These are phyloP conservation scores for Pleurotus eryngii DNA, from an alignment of 768 basidiomycete species.

Conservation along the genomic window DNA sequence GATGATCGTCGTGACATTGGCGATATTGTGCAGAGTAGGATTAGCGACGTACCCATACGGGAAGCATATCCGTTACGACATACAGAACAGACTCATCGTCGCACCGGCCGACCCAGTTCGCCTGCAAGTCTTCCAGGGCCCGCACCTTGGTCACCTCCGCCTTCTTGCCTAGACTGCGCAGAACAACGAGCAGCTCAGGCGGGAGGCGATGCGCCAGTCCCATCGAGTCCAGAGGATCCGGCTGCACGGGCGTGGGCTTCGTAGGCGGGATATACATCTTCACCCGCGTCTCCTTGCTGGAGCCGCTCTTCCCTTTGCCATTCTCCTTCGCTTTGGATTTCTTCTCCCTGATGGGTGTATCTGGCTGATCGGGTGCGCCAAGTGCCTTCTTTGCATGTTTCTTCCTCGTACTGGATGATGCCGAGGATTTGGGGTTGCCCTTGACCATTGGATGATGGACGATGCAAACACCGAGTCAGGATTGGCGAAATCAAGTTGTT, in stretches of 20 bases:
- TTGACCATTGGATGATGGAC: slow-evolving; percentile 30
- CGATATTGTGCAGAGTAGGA: slow-evolving; percentile 1
- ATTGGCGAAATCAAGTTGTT: no score
- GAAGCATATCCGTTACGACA: slow-evolving; percentile 59
- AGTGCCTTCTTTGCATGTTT: slow-evolving; percentile 83
- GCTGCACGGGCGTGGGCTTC: slow-evolving; percentile 69
- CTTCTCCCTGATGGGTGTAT: slow-evolving; percentile 38
- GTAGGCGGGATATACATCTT: slow-evolving; percentile 88
- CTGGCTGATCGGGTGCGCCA: slow-evolving; percentile 25
- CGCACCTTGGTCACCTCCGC: slow-evolving; percentile 79
- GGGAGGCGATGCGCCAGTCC: slow-evolving; percentile 75
- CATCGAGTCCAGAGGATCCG: slow-evolving; percentile 84
- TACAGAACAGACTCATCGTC: slow-evolving; percentile 37
- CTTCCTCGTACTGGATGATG: slow-evolving; percentile 83
- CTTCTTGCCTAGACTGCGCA: slow-evolving; percentile 85
- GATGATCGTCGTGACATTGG: neutral
- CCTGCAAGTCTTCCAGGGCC: slow-evolving; percentile 81
- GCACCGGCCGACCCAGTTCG: slow-evolving; percentile 59
- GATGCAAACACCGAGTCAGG: neutral
- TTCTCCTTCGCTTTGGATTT: slow-evolving; percentile 45
- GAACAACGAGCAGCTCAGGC: slow-evolving; percentile 77
- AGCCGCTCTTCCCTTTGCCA: slow-evolving; percentile 47
- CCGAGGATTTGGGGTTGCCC: slow-evolving; percentile 66
- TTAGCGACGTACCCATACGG: slow-evolving; percentile 79
- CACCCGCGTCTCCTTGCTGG: slow-evolving; percentile 65